Base-by-base conservation (phyloP, 441 rosid species). In the Mallotus repandus region DNA sequence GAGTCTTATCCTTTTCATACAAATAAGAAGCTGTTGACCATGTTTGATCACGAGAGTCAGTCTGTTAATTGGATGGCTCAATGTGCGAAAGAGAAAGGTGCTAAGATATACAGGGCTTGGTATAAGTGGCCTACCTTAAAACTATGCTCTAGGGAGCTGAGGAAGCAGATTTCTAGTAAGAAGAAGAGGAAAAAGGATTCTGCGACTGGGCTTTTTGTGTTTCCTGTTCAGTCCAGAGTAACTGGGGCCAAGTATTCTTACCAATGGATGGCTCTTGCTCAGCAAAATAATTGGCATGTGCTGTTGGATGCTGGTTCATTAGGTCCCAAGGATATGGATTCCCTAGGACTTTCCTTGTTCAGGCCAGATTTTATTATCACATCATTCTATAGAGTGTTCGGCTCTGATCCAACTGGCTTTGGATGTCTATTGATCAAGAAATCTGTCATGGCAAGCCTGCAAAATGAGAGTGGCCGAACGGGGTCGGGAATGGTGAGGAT, bases 221-320 rank as follows among this genome's bases (percentile, higher is more conserved):
- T 95, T 74, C 99, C 98, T 0, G 99, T 89, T n/a, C 99, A 95
- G 79, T 93, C 98, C 45, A 83, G 99, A 53, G 99, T 95, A 57
- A 93, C 97, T 0, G 99, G 99, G 11, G 80, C 97, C 5, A 95
- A 95, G 81, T 95, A 95, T 77, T 95, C 99, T 0, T 95, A 95
- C 76, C 99, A 95, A 49, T 95, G 99, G 99, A 95, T 95, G 99
- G 97, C 98, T 22, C 79, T 90, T 61, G 99, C 99, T 72, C 99
- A 95, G 80, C 99, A 93, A 83, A 95, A 93, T 73, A 85, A 88
- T 75, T 95, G 98, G 99, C 99, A 95, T 74, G 99, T 95, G 74
- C 83, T 95, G 83, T 97, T 95, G 78, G 99, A 95, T 68, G 97
- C 99, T 63, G 99, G 99, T 15, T 86, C 99, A 48, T 81, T 95